Evolutionary conservation across 495 filamentous ascomycete genomes (phyloP), one percentile per base, ranked within the genome.

Genomic region (Aspergillus ostianus): DNA sequence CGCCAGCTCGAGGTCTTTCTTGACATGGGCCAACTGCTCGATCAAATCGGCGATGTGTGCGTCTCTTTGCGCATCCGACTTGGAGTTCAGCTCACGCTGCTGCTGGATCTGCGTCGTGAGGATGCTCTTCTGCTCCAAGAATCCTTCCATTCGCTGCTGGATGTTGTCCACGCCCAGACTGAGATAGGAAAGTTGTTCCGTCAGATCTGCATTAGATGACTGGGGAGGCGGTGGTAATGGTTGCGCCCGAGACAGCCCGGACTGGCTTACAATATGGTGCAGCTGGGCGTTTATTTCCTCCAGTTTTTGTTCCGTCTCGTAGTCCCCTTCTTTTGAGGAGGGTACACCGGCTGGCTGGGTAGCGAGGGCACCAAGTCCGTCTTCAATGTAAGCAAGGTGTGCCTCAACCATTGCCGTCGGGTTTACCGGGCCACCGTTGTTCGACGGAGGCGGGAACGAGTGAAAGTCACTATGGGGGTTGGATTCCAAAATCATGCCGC

Each of bases 21-120:
- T 80, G 7, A 62, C 59, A 44, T 77, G 71, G 55, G 80, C 57
- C 48, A 82, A 59, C 64, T 82, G 74, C 79, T 80, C 79, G 26
- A 75, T 75, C 50, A 83, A 59, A 23, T 81, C 77, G 29, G 70
- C 77, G 46, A 84, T 75, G 48, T 82, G 77, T 6, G 77, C 77
- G 61, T 86, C 84, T 49, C 82, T 80, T 60, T 85, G 75, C 0
- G 77, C 75, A 59, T 86, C 83, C 0, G 83, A 86, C 65, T 84
- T 82, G 63, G 75, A 90, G 69, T 92, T 94, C 53, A 96, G 82
- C 65, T 94, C 91, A 46, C 91, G 87, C 72, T 97, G 92, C 69
- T 96, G 91, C 73, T 95, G 91, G 64, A 96, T 91, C 64, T 97
- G 92, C 4, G 90, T 86, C 60, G 89, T 87, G 21, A 96, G 73